These are phyloP conservation scores for Paraconiothyrium sp. DNA, from an alignment of 2,329 filamentous ascomycete species.

Conservation along the genomic window DNA sequence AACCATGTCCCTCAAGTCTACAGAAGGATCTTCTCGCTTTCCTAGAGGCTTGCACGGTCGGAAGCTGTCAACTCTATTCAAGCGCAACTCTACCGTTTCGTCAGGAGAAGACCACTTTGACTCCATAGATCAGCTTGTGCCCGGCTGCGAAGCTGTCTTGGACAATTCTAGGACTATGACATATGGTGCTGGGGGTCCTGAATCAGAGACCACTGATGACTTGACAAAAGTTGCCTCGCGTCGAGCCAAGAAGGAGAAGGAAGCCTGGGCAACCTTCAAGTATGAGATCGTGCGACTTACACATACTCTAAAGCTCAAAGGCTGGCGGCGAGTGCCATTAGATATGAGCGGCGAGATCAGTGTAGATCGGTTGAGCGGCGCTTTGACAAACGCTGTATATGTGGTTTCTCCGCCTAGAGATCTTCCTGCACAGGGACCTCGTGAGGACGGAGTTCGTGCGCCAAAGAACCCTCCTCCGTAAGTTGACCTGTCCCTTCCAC, in stretches of 20 bases:
- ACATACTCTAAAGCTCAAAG: conserved; percentile 88
- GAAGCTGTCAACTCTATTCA: conserved; percentile 44
- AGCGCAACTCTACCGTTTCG: conserved; percentile 64
- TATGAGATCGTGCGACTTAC: conserved; percentile 88
- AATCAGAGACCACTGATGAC: conserved; percentile 53
- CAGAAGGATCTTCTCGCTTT: conserved; percentile 51
- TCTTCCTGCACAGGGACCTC: conserved; percentile 56
- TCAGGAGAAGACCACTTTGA: conserved; percentile 89
- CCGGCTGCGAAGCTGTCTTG: conserved; percentile 81
- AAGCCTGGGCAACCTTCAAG: conserved; percentile 88
- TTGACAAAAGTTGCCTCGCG: conserved; percentile 53
- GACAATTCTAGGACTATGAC: conserved; percentile 91
- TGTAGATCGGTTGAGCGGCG: conserved; percentile 84
- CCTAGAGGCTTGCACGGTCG: conserved; percentile 39
- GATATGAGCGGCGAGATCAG: conserved; percentile 73
- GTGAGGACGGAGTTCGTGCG: conserved; percentile 45
- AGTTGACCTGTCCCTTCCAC: conserved; percentile 38
- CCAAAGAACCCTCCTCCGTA: conserved; percentile 63
- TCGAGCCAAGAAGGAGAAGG: conserved; percentile 71
- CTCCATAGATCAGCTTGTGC: conserved; percentile 79
- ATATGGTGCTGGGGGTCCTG: conserved; percentile 68
- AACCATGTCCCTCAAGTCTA: conserved; percentile 60
- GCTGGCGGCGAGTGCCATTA: conserved; percentile 85
- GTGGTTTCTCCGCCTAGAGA: conserved; percentile 84
- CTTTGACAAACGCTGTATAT: conserved; percentile 95